Conservation (phyloP, 164 flowering plant species). For the Kingdonia uniflora region DNA sequence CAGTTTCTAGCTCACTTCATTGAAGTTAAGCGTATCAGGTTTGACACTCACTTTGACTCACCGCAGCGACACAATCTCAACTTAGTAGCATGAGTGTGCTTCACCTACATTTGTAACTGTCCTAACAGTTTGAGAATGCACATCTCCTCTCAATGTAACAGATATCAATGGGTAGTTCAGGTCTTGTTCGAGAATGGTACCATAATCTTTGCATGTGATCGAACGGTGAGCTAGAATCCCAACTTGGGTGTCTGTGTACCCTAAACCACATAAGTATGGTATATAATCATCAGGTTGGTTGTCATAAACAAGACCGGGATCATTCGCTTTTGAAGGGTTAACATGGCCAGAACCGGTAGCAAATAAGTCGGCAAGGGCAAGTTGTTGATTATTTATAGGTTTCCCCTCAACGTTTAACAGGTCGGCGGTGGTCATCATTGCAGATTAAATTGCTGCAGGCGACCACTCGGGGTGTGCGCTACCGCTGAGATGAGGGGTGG, state of each 20-base stretch:
- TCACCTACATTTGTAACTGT: conserved; percentile 12
- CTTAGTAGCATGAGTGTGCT: conserved; percentile 21
- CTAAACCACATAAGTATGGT: conserved; percentile 43
- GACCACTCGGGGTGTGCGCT: conserved; percentile 50
- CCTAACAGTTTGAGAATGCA: conserved; percentile 6
- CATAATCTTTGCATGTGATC: conserved; percentile 17
- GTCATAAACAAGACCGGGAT: conserved; percentile 48
- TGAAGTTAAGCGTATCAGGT: conserved; percentile 23
- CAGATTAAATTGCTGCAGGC: conserved; percentile 47
- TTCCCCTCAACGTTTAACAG: conserved; percentile 15
- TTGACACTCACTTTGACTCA: conserved; percentile 24
- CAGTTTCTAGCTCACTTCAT: conserved; percentile 22
- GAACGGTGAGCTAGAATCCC: conserved; percentile 10
- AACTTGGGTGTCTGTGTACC: conserved; percentile 24
- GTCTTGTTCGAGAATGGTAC: conserved; percentile 1
- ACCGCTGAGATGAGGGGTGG: conserved; percentile 19
- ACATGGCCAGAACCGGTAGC: conserved; percentile 45
- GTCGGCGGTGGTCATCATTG: conserved; percentile 51
- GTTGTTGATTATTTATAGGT: conserved; percentile 24
- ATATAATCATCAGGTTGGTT: conserved; percentile 35
- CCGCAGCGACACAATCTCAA: conserved; percentile 13
- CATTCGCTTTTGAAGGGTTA: conserved; percentile 27
- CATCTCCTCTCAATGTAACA: not conserved
- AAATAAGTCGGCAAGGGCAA: conserved; percentile 22
- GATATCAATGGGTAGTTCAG: conserved; percentile 12